A percentile compares a stretch with the other conserved stretches of the same genome.
phyloP scores from a whole-genome alignment of 2,329 filamentous ascomycete species.

The Alternaria sp. region DNA sequence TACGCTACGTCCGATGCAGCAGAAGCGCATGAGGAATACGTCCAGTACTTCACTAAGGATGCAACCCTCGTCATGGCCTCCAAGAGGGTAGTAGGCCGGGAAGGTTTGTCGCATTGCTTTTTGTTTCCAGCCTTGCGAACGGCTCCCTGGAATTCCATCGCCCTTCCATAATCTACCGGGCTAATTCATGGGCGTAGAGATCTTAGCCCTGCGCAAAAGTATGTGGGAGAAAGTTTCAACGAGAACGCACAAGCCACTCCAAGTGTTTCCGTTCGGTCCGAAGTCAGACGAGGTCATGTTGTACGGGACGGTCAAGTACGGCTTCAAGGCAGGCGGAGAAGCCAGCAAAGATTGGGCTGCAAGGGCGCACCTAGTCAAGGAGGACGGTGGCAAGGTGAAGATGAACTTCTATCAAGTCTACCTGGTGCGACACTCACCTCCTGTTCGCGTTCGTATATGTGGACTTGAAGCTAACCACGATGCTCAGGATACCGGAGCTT shows the following conservation, averaged over 20 bases:
- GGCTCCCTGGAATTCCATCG: neutral
- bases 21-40: constrained; percentile 57
- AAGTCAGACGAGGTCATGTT: constrained; percentile 60
- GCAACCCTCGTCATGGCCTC: constrained; percentile 61
- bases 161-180: neutral
- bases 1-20: constrained; percentile 57
- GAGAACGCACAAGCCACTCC: constrained; percentile 54
- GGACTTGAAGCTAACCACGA: constrained; percentile 13
- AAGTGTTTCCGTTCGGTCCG: constrained; percentile 59
- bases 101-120: constrained; percentile 46
- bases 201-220: constrained; percentile 57
- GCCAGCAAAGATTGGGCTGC: constrained; percentile 61
- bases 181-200: constrained; percentile 48
- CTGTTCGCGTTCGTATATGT: neutral
- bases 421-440: constrained; percentile 51
- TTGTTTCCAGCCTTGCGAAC: neutral
- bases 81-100: constrained; percentile 53
- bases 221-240: constrained; percentile 61
- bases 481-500: neutral
- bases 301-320: constrained; percentile 61
- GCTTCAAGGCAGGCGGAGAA: constrained; percentile 58
- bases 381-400: constrained; percentile 60
- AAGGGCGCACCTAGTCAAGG: constrained; percentile 59
- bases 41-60: constrained; percentile 55
- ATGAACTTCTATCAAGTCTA: constrained; percentile 64